phyloP scores from a whole-genome alignment of 306 rosid species.

The Cercis canadensis region DNA sequence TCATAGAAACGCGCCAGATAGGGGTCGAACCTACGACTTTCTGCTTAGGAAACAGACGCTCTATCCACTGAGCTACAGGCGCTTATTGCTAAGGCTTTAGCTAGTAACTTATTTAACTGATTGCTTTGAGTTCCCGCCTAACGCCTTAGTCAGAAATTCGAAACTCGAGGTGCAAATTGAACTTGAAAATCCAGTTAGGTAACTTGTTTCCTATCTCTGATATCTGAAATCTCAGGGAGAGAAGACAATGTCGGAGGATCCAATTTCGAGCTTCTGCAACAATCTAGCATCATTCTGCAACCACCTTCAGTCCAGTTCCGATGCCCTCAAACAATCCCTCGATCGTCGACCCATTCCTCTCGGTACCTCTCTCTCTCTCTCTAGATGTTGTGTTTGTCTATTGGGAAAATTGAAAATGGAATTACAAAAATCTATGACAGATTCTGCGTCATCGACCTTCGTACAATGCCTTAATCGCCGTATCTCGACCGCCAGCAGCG shows the following conservation, averaged over 20 bases:
- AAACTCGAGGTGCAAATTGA: too few relatives aligned
- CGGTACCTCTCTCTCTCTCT: constrained; percentile 40
- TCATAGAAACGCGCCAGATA: too few relatives aligned
- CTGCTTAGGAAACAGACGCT: too few relatives aligned
- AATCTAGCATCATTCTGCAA: constrained; percentile 68
- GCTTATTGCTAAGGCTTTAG: too few relatives aligned
- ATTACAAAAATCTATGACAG: constrained; percentile 31
- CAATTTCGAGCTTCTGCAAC: constrained; percentile 61
- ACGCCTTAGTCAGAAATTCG: too few relatives aligned
- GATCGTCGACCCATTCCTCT: constrained; percentile 91
- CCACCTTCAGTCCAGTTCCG: constrained; percentile 69
- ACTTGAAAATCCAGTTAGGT: too few relatives aligned
- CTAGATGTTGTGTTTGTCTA: not conserved
- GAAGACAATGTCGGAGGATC: constrained; percentile 59
- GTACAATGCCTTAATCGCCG: constrained; percentile 78
- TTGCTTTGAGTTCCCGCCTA: too few relatives aligned
- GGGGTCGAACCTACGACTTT: too few relatives aligned
- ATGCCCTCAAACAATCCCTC: constrained; percentile 79
- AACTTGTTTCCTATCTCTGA: too few relatives aligned
- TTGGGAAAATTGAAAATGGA: not conserved
- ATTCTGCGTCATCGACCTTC: constrained; percentile 87
- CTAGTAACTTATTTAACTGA: too few relatives aligned
- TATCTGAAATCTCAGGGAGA: not conserved
- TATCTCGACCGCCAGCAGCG: constrained; percentile 56
- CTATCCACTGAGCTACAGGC: too few relatives aligned